These are phyloP conservation scores for Lentinula sp. DNA, from an alignment of 768 basidiomycete genomes.

Conservation along the genomic window DNA sequence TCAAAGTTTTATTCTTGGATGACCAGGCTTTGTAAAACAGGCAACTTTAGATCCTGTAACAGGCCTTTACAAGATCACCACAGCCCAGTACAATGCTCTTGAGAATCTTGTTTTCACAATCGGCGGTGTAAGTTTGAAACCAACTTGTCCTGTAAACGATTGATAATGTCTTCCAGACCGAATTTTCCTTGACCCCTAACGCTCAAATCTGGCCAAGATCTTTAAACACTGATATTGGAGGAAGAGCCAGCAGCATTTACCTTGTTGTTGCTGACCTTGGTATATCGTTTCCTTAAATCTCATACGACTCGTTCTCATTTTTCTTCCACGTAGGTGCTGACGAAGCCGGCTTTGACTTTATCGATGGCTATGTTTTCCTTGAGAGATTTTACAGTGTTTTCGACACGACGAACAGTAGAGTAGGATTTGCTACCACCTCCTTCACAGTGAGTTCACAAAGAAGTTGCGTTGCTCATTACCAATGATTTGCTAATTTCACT, in stretches of 20 bases:
- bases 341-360: constrained; percentile 47
- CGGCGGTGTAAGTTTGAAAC: constrained; percentile 27
- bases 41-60: constrained; percentile 29
- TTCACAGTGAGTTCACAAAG: not conserved
- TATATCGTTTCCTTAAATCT: constrained; percentile 10
- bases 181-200: constrained; percentile 35
- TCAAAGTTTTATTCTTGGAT: not conserved
- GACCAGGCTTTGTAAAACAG: not conserved
- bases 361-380: constrained; percentile 49
- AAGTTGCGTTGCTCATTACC: not conserved
- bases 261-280: constrained; percentile 35
- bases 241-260: constrained; percentile 22
- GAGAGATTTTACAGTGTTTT: constrained; percentile 64
- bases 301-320: not conserved
- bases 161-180: constrained; percentile 9
- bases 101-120: constrained; percentile 54
- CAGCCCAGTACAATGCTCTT: constrained; percentile 43
- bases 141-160: not conserved
- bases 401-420: constrained; percentile 43
- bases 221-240: constrained; percentile 28
- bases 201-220: constrained; percentile 32
- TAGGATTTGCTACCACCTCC: constrained; percentile 2
- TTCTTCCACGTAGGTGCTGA: not conserved
- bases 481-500: not conserved
- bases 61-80: constrained; percentile 49